Evolutionary conservation across 768 basidiomycete genomes (phyloP), one percentile per base, ranked within the genome.

Genomic region (Tulasnella sp.): DNA sequence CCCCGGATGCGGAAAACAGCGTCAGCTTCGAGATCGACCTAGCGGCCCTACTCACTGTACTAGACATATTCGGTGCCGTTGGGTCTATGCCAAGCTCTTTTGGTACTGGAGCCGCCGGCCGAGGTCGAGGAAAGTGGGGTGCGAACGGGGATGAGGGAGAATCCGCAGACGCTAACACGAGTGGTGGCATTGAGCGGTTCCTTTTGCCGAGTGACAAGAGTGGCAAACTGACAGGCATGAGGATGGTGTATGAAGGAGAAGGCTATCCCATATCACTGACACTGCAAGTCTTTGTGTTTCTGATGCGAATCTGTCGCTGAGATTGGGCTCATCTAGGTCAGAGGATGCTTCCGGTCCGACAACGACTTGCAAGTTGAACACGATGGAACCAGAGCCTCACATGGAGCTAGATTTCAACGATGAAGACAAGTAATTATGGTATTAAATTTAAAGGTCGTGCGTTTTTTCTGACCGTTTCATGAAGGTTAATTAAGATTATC

Each of bases 61-160:
- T 99, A 44, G 97, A 97, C 83, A 93, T 98, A 79, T 98, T 97
- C 83, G 97, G 97, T 41, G 94, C 96, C 16, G 94, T 93, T 1
- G 85, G 86, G 6, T 85, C 46, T 9, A 40, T 60, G 46, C 44
- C 77, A 64, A 34, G 28, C 31, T 31, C 44, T 8, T 34, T 31
- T 18, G 31, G 28, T 34, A 76, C 34, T 14, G 31, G 31, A 31
- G 75, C 34, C 28, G 75, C 75, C 46, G 44, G 75, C 75, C 9
- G 40, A n/a, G 24, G 72, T 31, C 54, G 54, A 72, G 77, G 50
- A 28, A 90, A 85, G 91, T 92, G 82, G 87, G 87, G 73, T 86
- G 87, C 80, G 81, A 78, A 84, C 77, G 86, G 83, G 46, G 86
- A 86, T 12, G 85, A 87, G 3, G 91, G 73, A 48, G 54, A 83